Percentiles rank a stretch among this genome's conserved stretches.
Evolutionary conservation across 2,329 filamentous ascomycete species (phyloP).

Genomic region (Neodidymelliopsis sp.): DNA sequence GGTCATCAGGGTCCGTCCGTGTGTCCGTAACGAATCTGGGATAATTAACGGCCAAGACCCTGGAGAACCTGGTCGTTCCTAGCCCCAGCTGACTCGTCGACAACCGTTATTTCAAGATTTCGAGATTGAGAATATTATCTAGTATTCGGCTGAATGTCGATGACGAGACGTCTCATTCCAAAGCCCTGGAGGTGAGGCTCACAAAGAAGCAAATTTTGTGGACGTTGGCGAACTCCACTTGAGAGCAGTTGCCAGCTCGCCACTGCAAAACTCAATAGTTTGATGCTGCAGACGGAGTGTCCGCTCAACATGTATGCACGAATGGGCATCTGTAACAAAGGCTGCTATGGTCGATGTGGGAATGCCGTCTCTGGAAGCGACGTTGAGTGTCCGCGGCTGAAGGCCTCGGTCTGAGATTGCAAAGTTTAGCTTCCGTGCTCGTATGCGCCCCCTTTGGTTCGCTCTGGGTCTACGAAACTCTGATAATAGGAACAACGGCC

Average conservation of each 20-base stretch:
- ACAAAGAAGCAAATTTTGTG: too few species aligned
- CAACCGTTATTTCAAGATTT: not conserved
- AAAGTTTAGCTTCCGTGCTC: slow-evolving; percentile 14
- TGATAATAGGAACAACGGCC: slow-evolving; percentile 1
- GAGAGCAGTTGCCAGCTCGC: too few species aligned
- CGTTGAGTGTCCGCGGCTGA: not conserved
- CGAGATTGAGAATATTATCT: too few species aligned
- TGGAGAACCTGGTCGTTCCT: not conserved
- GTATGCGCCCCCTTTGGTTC: not conserved
- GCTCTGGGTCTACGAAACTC: slow-evolving; percentile 2
- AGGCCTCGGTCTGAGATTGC: not conserved
- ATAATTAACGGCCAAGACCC: slow-evolving; percentile 9
- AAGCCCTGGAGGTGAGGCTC: too few species aligned
- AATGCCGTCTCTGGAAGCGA: not conserved
- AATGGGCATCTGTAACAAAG: not conserved
- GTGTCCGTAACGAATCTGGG: slow-evolving; percentile 3
- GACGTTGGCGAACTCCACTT: too few species aligned
- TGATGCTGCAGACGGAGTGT: slow-evolving; percentile 1
- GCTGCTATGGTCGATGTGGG: not conserved
- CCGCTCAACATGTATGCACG: slow-evolving; percentile 3
- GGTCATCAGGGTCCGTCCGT: slow-evolving; percentile 7
- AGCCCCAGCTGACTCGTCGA: not conserved
- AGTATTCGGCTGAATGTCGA: not conserved
- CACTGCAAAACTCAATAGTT: not conserved
- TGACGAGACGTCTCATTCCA: not conserved